Base-by-base conservation (phyloP, 768 basidiomycete species). In the Leucocoprinus leucothites region DNA sequence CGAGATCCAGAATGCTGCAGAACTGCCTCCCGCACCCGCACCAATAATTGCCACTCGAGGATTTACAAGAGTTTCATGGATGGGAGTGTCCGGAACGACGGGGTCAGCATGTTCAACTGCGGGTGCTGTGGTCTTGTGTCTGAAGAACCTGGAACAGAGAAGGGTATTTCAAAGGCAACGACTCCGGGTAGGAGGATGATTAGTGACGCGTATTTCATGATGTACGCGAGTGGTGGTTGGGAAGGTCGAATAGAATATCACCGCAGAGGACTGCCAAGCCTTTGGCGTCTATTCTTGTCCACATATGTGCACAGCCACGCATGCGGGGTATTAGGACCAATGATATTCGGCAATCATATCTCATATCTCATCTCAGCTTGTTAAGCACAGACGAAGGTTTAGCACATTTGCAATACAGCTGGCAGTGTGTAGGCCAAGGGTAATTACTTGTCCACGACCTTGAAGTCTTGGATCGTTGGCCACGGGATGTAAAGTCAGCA, bases 21-120 rank as follows among this genome's bases (percentile, higher is more conserved):
- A 88, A 14, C 82, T 83, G 8, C 94, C 94, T 9, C 78, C 91
- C 13, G 94, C 93, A 24, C 94, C 94, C 0, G 94, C 94, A 16
- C 94, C 94, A 51, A 97, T 82, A 64, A 97, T 85, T 7, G 94
- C 94, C 61, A 97, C 78, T 45, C 86, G 72, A 43, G 85, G 81
- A 0, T 74, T 63, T 16, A 58, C 55, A 21, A 62, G 53, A n/a
- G 16, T 8, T 4, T 38, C 16, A 8, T 11, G 9, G 14, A 13
- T 13, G 14, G 38, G 38, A n/a, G 4, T 13, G 38, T n/a, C 38
- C 9, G 38, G 16, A 8, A 38, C 38, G 38, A 58, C 57, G 19
- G 56, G 52, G 4, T 60, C 31, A 9, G 28, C 64, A 56, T 59
- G 52, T 25, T 59, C 59, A 31, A 59, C 52, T 19, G 58, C 51